Conservation (phyloP, 495 filamentous ascomycete genomes). For the Staphylotrichum tortipilum region DNA sequence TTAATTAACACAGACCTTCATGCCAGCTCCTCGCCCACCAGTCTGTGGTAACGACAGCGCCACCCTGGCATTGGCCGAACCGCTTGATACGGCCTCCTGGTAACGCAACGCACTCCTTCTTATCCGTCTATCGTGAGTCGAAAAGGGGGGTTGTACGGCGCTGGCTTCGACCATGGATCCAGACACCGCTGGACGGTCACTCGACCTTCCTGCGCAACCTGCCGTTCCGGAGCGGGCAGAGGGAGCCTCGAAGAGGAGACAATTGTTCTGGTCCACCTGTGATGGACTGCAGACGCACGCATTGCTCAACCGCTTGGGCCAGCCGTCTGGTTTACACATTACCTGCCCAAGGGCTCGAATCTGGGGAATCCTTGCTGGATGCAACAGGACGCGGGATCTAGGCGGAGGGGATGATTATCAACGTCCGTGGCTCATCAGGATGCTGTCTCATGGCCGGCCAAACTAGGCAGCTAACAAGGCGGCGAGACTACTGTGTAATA, state of each 20-base stretch:
- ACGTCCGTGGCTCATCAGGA: neutral
- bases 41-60: slow-evolving; percentile 8
- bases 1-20: slow-evolving; percentile 1
- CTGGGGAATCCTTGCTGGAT: slow-evolving; percentile 14
- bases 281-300: too few relatives aligned
- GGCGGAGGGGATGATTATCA: neutral
- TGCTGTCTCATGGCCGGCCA: too few relatives aligned
- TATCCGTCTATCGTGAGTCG: slow-evolving; percentile 10
- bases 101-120: slow-evolving; percentile 9
- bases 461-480: too few relatives aligned
- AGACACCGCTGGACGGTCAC: neutral
- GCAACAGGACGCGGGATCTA: neutral
- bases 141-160: neutral
- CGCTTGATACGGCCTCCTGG: slow-evolving; percentile 8
- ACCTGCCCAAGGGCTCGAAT: slow-evolving; percentile 1
- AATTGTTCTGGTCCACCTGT: too few relatives aligned
- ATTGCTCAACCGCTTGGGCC: neutral
- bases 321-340: neutral
- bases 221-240: too few relatives aligned
- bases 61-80: slow-evolving; percentile 18
- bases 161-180: neutral
- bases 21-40: slow-evolving; percentile 17
- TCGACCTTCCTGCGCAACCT: too few relatives aligned
- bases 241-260: too few relatives aligned
- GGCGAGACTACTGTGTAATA: too few relatives aligned